Evolutionary conservation across 208 protist genomes (phyloP).

Genomic region (Crithidia acanthocephali): DNA sequence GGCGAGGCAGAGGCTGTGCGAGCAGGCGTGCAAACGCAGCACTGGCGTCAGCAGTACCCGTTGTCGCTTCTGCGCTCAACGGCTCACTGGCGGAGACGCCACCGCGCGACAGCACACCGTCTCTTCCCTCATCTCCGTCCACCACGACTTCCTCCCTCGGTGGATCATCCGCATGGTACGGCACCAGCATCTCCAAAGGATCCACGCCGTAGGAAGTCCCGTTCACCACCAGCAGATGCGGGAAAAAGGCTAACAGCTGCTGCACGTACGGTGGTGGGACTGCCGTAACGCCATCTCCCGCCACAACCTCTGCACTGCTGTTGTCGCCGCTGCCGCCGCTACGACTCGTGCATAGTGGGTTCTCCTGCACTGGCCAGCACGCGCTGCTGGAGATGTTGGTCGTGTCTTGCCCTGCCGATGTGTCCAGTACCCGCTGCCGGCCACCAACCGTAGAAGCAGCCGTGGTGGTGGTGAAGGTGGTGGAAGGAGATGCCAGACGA

Average conservation of each 20-base stretch:
- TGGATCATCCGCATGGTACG: not conserved
- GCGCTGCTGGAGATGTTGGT: not conserved
- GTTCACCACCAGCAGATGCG: constrained; percentile 54
- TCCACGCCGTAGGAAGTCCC: constrained; percentile 61
- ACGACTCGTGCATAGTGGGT: constrained; percentile 7
- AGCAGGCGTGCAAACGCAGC: constrained; percentile 20
- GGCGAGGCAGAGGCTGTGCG: constrained; percentile 17
- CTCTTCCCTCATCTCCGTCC: not conserved
- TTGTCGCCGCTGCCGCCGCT: not conserved
- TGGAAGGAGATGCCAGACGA: constrained; percentile 47
- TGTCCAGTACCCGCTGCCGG: not conserved
- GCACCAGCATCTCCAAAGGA: constrained; percentile 34
- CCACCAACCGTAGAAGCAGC: no score
- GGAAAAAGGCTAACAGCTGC: constrained; percentile 41
- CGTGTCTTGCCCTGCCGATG: not conserved
- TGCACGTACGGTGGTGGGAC: constrained; percentile 39
- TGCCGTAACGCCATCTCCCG: not conserved
- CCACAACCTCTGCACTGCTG: not conserved
- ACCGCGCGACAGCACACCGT: not conserved
- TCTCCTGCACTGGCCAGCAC: constrained; percentile 18
- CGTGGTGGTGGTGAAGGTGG: not conserved
- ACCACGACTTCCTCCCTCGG: not conserved
- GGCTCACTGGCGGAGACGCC: not conserved
- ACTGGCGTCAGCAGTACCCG: not conserved
- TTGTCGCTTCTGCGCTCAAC: no score